phyloP scores from a whole-genome alignment of 768 basidiomycete genomes.

The Termitomyces sp. region DNA sequence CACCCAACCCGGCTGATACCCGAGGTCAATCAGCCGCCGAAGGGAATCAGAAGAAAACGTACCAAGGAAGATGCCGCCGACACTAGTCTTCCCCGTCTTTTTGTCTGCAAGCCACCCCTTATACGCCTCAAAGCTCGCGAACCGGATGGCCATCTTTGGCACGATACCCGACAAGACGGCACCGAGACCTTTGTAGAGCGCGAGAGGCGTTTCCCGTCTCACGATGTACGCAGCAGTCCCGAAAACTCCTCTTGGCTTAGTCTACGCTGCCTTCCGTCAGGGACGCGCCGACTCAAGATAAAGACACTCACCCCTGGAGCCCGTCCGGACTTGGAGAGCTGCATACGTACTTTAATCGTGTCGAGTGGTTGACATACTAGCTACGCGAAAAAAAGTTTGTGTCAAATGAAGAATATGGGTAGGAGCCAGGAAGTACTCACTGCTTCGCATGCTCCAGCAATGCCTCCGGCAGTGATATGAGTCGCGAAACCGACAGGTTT shows the following conservation, averaged over 20 bases:
- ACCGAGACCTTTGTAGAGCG: constrained; percentile 96
- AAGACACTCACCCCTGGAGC: constrained; percentile 69
- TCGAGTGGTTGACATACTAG: constrained; percentile 89
- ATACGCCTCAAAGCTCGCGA: constrained; percentile 96
- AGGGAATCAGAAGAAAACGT: constrained; percentile 17
- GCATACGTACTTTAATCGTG: constrained; percentile 99
- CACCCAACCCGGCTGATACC: constrained; percentile 78
- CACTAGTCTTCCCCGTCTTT: constrained; percentile 71
- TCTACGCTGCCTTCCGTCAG: constrained; percentile 39
- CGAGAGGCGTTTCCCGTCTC: constrained; percentile 86
- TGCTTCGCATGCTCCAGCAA: constrained; percentile 92
- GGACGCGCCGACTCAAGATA: not conserved
- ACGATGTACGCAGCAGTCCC: constrained; percentile 89
- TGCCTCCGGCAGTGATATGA: constrained; percentile 92
- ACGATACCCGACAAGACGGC: constrained; percentile 96
- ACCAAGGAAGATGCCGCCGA: constrained; percentile 86
- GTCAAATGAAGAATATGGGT: not conserved
- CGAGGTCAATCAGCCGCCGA: not conserved
- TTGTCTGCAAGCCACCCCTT: constrained; percentile 75
- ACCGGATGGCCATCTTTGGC: constrained; percentile 99
- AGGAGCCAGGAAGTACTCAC: constrained; percentile 32
- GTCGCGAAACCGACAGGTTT: constrained; percentile 81
- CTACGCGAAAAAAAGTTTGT: constrained; percentile 26
- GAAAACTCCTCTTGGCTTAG: constrained; percentile 86
- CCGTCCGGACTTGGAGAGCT: constrained; percentile 78